A percentile compares a stretch with the other conserved stretches of the same genome.
Conservation (phyloP, 306 rosid species). For the Begonia peltatifolia region DNA sequence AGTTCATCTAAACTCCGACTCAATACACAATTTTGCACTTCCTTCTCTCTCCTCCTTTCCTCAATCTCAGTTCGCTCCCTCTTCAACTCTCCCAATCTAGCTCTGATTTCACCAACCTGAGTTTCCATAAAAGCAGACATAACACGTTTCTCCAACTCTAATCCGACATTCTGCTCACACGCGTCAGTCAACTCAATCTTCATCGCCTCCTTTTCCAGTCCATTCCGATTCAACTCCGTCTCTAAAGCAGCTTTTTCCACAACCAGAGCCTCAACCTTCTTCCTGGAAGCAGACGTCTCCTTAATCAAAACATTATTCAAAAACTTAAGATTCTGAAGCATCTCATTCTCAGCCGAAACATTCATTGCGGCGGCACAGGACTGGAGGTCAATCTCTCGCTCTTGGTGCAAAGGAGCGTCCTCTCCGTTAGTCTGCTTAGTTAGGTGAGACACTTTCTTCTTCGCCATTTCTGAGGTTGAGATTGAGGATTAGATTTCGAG, state of each 20-base stretch:
- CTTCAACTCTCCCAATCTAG: conserved; percentile 5
- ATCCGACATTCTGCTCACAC: conserved; percentile 9
- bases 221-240: conserved; percentile 14
- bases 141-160: conserved; percentile 30
- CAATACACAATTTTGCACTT: conserved; percentile 21
- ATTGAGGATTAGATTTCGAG: neutral
- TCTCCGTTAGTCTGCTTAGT: conserved; percentile 13
- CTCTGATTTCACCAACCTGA: conserved; percentile 26
- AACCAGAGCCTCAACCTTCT: conserved; percentile 26
- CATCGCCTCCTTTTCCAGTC: conserved; percentile 16
- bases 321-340: conserved; percentile 50
- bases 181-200: conserved; percentile 13
- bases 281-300: conserved; percentile 37
- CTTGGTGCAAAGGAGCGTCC: conserved; percentile 2
- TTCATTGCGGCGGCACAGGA: conserved; percentile 13
- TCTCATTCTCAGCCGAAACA: conserved; percentile 24
- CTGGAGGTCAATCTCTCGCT: neutral
- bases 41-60: conserved; percentile 13
- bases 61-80: conserved; percentile 25
- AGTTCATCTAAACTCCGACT: conserved; percentile 16
- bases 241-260: conserved; percentile 20
- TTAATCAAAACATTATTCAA: conserved; percentile 48
- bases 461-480: conserved; percentile 35
- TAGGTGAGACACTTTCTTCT: conserved; percentile 34
- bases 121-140: conserved; percentile 16